phyloP scores from a whole-genome alignment of 257 asterid genomes.

The Solanum bulbocastanum region DNA sequence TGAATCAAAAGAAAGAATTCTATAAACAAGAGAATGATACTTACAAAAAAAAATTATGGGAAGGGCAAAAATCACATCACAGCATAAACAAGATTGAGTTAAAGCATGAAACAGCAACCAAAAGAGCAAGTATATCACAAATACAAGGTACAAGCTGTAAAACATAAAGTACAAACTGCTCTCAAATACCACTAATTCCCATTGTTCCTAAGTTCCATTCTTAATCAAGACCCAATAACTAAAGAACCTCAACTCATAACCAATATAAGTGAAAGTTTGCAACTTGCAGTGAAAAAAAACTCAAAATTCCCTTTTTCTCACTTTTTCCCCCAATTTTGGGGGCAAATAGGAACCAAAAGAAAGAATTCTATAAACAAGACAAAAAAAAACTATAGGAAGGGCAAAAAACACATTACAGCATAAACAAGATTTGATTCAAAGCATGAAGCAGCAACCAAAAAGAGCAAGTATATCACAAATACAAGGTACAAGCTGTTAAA shows the following conservation, averaged over 20 bases:
- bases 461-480: background rate
- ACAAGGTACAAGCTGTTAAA: background rate
- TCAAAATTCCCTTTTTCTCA: background rate
- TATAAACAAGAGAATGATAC: background rate
- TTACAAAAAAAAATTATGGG: background rate
- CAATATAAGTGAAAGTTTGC: background rate
- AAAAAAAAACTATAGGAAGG: background rate
- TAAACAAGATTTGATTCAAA: background rate
- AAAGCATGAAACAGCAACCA: background rate
- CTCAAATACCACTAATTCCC: background rate
- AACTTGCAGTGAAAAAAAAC: background rate
- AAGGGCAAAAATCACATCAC: background rate
- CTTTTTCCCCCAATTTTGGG: background rate
- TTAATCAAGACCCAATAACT: background rate
- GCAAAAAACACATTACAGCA: background rate
- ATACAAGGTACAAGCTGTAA: background rate
- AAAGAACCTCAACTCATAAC: background rate
- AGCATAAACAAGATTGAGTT: background rate
- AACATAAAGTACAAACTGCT: background rate
- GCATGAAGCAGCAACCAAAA: background rate
- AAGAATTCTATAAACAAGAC: background rate
- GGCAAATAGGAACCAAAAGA: background rate
- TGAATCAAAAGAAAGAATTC: background rate
- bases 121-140: background rate
- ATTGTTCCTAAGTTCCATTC: background rate